Evolutionary conservation across 441 rosid species (phyloP).

Genomic region (Biscutella laevigata): DNA sequence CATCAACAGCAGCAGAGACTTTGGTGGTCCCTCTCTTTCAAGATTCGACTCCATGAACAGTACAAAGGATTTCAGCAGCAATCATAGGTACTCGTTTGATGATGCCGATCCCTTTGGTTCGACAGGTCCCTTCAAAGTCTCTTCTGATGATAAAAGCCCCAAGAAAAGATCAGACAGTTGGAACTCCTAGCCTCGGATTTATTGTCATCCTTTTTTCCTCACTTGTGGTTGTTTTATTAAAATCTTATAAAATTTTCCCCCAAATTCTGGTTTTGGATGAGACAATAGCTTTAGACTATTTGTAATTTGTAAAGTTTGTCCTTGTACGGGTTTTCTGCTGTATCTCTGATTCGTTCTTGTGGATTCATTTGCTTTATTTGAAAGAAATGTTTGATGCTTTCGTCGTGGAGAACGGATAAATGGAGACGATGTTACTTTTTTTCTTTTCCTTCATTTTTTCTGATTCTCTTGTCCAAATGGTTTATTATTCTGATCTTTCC

Average conservation of each 20-base stretch:
- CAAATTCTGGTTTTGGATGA: slow-evolving; percentile 16
- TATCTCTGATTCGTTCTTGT: slow-evolving; percentile 19
- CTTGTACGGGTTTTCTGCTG: slow-evolving; percentile 11
- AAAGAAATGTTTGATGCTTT: slow-evolving; percentile 5
- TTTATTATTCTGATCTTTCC: neutral
- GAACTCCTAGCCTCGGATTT: slow-evolving; percentile 40
- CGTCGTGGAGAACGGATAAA: neutral
- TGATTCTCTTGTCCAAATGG: neutral
- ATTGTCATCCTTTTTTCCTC: neutral
- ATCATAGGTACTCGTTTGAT: slow-evolving; percentile 59
- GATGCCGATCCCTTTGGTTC: slow-evolving; percentile 85
- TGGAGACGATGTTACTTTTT: too few species aligned
- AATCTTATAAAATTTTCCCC: neutral
- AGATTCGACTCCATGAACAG: slow-evolving; percentile 69
- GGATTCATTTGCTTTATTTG: slow-evolving; percentile 14
- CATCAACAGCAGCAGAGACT: slow-evolving; percentile 60
- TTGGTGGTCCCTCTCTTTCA: slow-evolving; percentile 46
- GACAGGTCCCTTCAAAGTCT: slow-evolving; percentile 84
- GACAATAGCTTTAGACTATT: slow-evolving; percentile 20
- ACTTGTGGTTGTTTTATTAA: slow-evolving; percentile 16
- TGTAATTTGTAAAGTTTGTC: slow-evolving; percentile 23
- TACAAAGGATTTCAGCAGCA: slow-evolving; percentile 46
- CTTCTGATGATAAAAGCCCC: slow-evolving; percentile 42
- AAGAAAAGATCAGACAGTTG: slow-evolving; percentile 54
- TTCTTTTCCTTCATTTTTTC: neutral